Evolutionary conservation across 1,284 basidiomycete genomes (phyloP).

Genomic region (Marasmius tenuissimus): DNA sequence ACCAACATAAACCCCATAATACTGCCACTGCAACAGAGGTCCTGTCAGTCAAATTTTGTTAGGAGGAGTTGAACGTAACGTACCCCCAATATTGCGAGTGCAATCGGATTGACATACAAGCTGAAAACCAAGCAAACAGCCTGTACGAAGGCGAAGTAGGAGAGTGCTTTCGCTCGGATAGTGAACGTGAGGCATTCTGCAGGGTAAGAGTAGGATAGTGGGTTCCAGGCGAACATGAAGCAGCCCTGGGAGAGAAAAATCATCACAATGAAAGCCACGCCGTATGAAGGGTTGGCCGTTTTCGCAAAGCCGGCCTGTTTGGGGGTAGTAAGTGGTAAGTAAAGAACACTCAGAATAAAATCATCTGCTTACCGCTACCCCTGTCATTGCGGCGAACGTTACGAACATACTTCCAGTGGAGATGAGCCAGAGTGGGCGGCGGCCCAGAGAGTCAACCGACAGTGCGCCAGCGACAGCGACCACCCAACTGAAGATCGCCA

Average conservation of each 20-base stretch:
- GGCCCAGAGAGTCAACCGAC: conserved; percentile 9
- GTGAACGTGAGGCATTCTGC: conserved; percentile 1
- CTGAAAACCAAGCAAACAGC: not conserved
- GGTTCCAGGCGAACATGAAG: conserved; percentile 1
- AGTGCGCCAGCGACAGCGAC: conserved; percentile 8
- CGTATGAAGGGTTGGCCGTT: not conserved
- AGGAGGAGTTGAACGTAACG: not conserved
- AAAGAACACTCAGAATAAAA: not conserved
- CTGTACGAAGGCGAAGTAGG: not conserved
- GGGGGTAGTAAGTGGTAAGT: not conserved
- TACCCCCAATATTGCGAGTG: not conserved
- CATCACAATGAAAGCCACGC: not conserved
- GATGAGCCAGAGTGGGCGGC: conserved; percentile 11
- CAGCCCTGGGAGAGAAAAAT: not conserved
- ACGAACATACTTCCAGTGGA: conserved; percentile 10
- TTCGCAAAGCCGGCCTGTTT: not conserved
- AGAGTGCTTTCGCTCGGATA: not conserved
- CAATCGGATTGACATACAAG: conserved; percentile 1
- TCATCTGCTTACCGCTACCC: not conserved
- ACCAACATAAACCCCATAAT: conserved; percentile 5
- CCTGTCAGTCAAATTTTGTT: not conserved
- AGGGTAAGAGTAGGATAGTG: not conserved
- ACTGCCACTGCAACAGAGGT: conserved; percentile 11
- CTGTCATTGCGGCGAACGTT: conserved; percentile 8
- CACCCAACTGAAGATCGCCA: conserved; percentile 10